Conservation (phyloP, 768 basidiomycete species). For the Clavulina sp. region DNA sequence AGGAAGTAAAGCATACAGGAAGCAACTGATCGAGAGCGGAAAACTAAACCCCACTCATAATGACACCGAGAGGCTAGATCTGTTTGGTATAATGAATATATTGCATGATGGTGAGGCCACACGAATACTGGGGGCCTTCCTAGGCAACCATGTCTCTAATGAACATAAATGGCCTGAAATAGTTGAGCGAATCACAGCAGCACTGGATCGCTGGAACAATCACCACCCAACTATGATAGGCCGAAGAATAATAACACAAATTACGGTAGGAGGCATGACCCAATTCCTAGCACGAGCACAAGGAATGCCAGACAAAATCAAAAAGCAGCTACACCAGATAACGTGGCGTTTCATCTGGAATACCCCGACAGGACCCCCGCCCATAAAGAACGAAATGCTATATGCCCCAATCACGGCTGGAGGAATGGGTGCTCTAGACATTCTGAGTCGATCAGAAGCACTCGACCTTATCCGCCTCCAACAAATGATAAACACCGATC, state of each 20-base stretch:
- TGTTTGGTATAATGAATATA: too few species aligned
- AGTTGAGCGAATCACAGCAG: constrained; percentile 7
- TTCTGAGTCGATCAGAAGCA: too few species aligned
- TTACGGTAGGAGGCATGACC: constrained; percentile 19
- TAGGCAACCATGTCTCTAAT: constrained; percentile 10
- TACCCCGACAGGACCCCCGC: background rate
- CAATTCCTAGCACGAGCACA: constrained; percentile 23
- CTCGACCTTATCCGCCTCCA: too few species aligned
- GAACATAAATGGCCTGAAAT: constrained; percentile 6
- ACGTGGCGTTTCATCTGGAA: background rate
- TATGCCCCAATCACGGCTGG: too few species aligned
- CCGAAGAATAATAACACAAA: constrained; percentile 13
- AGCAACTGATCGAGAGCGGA: background rate
- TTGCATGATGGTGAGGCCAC: constrained; percentile 7
- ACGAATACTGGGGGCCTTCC: constrained; percentile 11
- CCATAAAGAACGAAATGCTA: too few species aligned
- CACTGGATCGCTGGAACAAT: background rate
- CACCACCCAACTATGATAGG: constrained; percentile 20
- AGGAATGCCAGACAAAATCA: constrained; percentile 20
- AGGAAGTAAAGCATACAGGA: constrained; percentile 5
- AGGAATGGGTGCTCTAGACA: too few species aligned
- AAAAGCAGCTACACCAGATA: constrained; percentile 1
- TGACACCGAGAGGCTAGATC: background rate
- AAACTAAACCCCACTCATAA: background rate
- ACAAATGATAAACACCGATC: too few species aligned